phyloP scores from a whole-genome alignment of 2,329 filamentous ascomycete species.

The Rutstroemia sp. region DNA sequence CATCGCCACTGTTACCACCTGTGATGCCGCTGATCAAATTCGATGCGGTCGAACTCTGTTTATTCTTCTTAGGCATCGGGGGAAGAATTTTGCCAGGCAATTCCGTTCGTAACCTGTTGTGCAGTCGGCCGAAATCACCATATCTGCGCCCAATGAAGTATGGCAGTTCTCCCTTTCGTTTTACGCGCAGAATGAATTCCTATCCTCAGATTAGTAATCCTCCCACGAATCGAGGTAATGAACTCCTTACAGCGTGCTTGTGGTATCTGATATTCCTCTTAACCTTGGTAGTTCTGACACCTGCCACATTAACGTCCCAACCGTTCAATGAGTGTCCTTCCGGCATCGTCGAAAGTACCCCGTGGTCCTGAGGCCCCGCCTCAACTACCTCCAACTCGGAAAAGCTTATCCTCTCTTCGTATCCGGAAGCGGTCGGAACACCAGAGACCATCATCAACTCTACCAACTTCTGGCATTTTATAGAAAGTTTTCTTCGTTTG shows the following conservation, averaged over 20 bases:
- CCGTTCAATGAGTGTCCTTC: conserved; percentile 90
- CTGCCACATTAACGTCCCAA: conserved; percentile 95
- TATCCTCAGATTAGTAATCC: conserved; percentile 29
- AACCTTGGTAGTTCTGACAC: conserved; percentile 70
- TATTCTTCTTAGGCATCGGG: conserved; percentile 86
- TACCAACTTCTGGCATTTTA: conserved; percentile 90
- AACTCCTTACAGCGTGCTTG: conserved; percentile 68
- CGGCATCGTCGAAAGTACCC: conserved; percentile 77
- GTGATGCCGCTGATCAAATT: conserved; percentile 44
- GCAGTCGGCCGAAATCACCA: conserved; percentile 75
- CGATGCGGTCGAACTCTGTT: conserved; percentile 61
- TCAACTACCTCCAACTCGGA: conserved; percentile 97
- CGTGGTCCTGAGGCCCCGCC: conserved; percentile 83
- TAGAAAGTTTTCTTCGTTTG: conserved; percentile 83
- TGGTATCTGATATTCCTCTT: conserved; percentile 87
- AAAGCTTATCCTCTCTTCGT: conserved; percentile 94
- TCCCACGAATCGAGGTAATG: neutral
- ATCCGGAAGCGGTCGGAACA: conserved; percentile 89
- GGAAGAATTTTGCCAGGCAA: conserved; percentile 86
- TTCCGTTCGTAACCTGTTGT: conserved; percentile 74
- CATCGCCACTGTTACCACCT: conserved; percentile 57
- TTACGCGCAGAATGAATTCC: conserved; percentile 87
- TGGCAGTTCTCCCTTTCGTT: conserved; percentile 67
- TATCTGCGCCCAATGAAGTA: conserved; percentile 79
- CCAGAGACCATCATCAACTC: conserved; percentile 99